Conservation (phyloP, 164 flowering plant species). For the Vitis rotundifolia region DNA sequence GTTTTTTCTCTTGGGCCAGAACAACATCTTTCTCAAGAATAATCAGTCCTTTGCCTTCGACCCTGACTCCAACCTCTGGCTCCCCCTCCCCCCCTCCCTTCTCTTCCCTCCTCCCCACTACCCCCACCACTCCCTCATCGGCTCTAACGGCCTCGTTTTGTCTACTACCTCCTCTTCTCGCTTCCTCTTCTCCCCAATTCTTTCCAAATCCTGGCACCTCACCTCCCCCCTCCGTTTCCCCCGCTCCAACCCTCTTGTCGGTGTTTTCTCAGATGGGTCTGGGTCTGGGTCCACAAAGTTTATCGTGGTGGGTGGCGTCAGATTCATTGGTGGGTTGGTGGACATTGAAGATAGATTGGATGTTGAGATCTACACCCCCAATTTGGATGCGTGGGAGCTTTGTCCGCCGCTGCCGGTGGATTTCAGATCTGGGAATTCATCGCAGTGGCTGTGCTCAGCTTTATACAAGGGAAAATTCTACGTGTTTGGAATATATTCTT, state of each 20-base stretch:
- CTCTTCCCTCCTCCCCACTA: constrained; percentile 18
- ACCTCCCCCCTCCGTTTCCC: constrained; percentile 50
- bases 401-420: constrained; percentile 59
- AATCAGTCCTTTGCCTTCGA: constrained; percentile 75
- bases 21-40: constrained; percentile 49
- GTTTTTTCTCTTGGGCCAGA: constrained; percentile 66
- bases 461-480: constrained; percentile 45
- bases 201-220: constrained; percentile 34
- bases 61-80: constrained; percentile 56
- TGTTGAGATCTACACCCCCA: constrained; percentile 61
- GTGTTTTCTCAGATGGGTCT: constrained; percentile 32
- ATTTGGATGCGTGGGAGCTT: constrained; percentile 47
- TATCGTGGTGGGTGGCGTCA: constrained; percentile 64
- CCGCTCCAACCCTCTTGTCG: constrained; percentile 57
- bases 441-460: constrained; percentile 54
- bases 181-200: constrained; percentile 43
- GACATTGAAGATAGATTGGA: constrained; percentile 64
- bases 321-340: constrained; percentile 55
- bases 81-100: constrained; percentile 39
- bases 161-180: constrained; percentile 32
- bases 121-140: constrained; percentile 34
- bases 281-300: constrained; percentile 23
- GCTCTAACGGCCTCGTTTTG: constrained; percentile 49
- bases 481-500: constrained; percentile 50
- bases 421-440: constrained; percentile 48